Evolutionary conservation across 805 yeast species (phyloP).

Genomic region (Priceomyces carsonii): DNA sequence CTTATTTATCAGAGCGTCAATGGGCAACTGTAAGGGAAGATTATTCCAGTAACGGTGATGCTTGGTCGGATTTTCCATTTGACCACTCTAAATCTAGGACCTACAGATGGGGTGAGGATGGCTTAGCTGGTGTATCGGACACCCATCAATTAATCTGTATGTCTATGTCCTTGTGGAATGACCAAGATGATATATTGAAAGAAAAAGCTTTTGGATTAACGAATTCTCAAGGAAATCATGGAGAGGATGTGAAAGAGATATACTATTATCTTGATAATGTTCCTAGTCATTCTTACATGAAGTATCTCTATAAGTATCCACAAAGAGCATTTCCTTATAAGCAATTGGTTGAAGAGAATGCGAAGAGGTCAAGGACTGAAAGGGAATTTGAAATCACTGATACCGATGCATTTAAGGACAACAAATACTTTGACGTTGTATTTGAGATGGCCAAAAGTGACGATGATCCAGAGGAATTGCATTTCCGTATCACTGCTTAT

Average conservation of each 20-base stretch:
- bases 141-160: slow-evolving; percentile 75
- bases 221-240: slow-evolving; percentile 93
- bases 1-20: slow-evolving; percentile 83
- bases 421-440: slow-evolving; percentile 81
- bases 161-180: slow-evolving; percentile 91
- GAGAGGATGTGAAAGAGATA: slow-evolving; percentile 89
- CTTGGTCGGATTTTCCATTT: slow-evolving; percentile 87
- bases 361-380: slow-evolving; percentile 63
- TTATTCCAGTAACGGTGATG: slow-evolving; percentile 82
- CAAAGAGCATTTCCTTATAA: slow-evolving; percentile 81
- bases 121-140: slow-evolving; percentile 87
- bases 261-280: slow-evolving; percentile 88
- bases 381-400: slow-evolving; percentile 82
- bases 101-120: slow-evolving; percentile 96
- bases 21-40: slow-evolving; percentile 91
- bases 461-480: slow-evolving; percentile 75
- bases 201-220: slow-evolving; percentile 88
- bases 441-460: slow-evolving; percentile 89
- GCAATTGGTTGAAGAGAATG: slow-evolving; percentile 67
- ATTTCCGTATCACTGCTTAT: slow-evolving; percentile 84
- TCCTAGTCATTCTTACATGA: slow-evolving; percentile 91
- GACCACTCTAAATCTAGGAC: slow-evolving; percentile 79
- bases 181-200: slow-evolving; percentile 78
- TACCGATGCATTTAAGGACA: slow-evolving; percentile 71
- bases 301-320: slow-evolving; percentile 91